A percentile compares a stretch with the other conserved stretches of the same genome.
Conservation (phyloP, 2,329 filamentous ascomycete species). For the Claviceps paspali region DNA sequence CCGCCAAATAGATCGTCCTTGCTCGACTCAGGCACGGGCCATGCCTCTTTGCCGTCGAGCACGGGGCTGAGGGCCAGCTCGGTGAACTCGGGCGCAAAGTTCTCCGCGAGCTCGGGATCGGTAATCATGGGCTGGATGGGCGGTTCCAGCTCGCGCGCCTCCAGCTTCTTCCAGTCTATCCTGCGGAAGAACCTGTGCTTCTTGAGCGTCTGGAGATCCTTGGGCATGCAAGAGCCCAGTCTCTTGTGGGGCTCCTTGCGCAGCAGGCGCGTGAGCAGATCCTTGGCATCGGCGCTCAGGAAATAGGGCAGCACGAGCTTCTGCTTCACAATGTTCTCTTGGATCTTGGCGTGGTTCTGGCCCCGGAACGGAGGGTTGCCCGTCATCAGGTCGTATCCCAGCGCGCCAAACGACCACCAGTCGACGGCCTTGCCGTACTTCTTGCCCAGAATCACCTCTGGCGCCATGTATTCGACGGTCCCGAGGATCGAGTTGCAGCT, state of each 20-base stretch:
- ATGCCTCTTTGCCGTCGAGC: constrained; percentile 28
- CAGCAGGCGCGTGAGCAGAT: constrained; percentile 75
- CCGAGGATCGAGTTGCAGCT: constrained; percentile 80
- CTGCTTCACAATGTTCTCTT: constrained; percentile 89
- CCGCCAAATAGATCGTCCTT: constrained; percentile 47
- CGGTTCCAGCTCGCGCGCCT: constrained; percentile 65
- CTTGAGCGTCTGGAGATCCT: constrained; percentile 75
- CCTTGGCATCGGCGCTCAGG: constrained; percentile 81
- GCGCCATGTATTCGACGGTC: constrained; percentile 98
- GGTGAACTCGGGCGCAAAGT: constrained; percentile 89
- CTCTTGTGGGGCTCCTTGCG: constrained; percentile 88
- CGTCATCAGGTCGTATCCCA: constrained; percentile 85
- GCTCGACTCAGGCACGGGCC: constrained; percentile 19
- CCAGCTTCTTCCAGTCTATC: constrained; percentile 86
- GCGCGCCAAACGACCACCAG: constrained; percentile 95
- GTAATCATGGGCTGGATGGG: constrained; percentile 91
- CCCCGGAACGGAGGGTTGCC: constrained; percentile 83
- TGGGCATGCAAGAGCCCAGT: constrained; percentile 74
- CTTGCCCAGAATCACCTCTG: constrained; percentile 76
- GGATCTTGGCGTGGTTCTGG: constrained; percentile 84
- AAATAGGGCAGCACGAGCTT: constrained; percentile 85
- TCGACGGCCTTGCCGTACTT: constrained; percentile 91
- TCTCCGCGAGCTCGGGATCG: constrained; percentile 89
- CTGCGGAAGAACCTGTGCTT: constrained; percentile 92
- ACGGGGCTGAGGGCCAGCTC: constrained; percentile 67